Evolutionary conservation across 1,284 basidiomycete species (phyloP), one percentile per base, ranked within the genome.

Genomic region (Sanguinoderma infundibulare): DNA sequence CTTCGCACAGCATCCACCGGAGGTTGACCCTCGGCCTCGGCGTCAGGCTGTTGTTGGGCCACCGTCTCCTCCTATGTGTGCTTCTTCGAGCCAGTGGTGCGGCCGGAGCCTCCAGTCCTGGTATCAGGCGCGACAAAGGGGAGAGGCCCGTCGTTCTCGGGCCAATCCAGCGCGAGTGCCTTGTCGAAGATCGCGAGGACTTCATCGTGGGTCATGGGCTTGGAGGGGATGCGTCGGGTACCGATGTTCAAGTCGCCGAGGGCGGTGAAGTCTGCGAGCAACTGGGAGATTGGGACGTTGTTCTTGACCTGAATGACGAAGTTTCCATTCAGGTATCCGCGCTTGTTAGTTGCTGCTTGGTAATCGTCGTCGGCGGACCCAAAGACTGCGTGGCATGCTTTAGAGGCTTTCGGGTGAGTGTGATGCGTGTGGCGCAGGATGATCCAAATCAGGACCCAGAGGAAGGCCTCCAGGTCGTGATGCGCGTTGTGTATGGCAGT

Each of bases 381-480:
- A 51, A 63, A 63, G 14, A 57, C 5, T 2, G n/a, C 12, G 9
- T 14, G 2, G 24, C 57, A 63, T 0, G 35, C 34, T 0, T 32
- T 7, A 12, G 10, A 5, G 1, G 15, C 55, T 5, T 10, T 1
- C 5, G 1, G 17, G 22, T 38, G 10, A 2, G 42, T 22, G 28
- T 63, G 59, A 0, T 49, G 14, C 9, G 63, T 63, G 36, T 68
- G 59, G 2, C 62, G 62, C 1, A 66, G 34, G 14, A 65, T 58
- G 7, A 65, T 32, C 63, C 63, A 66, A 12, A 68, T 12, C 2
- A 68, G 51, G 14, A 65, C 52, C 67, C 67, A 68, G 53, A 52
- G 61, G 58, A 60, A 64, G 0, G 67, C 63, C 24, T 68, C 67
- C 3, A 68, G 54, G 32, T 68, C 67, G 28, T 68, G 67, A 3